Conservation (phyloP, 208 protist genomes). For the Porcisia hertigi region DNA sequence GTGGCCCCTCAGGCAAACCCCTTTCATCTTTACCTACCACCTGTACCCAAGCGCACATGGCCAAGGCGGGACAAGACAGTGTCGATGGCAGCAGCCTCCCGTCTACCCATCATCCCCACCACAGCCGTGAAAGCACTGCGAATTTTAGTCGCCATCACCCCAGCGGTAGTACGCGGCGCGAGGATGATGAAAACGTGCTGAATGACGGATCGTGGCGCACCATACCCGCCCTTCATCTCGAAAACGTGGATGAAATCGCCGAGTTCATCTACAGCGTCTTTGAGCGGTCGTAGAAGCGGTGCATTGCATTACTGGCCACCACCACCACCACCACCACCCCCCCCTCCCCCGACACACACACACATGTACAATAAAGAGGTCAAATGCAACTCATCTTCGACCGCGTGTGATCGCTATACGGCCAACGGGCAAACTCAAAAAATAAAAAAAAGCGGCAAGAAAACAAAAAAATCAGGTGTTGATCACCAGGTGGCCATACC, state of each 20-base stretch:
- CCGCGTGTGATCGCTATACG: background rate
- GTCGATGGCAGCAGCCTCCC: background rate
- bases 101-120: background rate
- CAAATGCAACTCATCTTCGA: background rate
- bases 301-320: background rate
- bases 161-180: constrained; percentile 4
- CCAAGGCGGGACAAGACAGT: background rate
- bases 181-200: constrained; percentile 30
- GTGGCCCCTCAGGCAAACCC: background rate
- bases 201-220: constrained; percentile 23
- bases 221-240: constrained; percentile 34
- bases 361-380: constrained; percentile 6
- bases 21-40: no score
- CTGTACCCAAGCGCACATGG: background rate
- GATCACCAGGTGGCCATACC: background rate
- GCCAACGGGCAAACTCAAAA: background rate
- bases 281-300: constrained; percentile 23
- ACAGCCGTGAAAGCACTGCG: background rate
- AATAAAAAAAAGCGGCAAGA: background rate
- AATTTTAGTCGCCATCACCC: background rate
- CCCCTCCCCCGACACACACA: background rate
- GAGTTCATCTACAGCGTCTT: constrained; percentile 77
- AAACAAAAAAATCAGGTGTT: no score
- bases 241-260: constrained; percentile 49
- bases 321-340: background rate